These are phyloP conservation scores for Auxenochlorella pyrenoidosa DNA, from an alignment of 139 green algal genomes.

Conservation along the genomic window DNA sequence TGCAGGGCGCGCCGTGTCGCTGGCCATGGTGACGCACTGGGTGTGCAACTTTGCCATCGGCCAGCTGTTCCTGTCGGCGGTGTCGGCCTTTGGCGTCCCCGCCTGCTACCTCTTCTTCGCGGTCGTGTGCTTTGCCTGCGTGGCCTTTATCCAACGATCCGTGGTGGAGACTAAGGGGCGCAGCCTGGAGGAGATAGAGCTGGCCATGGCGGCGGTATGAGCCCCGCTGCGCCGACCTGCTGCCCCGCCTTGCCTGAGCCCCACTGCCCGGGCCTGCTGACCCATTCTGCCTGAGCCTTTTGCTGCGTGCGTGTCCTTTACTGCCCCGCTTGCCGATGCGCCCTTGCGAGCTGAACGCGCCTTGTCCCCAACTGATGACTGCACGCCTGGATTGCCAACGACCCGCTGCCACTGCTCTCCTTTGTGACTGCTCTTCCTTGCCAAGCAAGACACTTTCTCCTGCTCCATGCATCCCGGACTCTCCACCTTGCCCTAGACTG, in stretches of 20 bases:
- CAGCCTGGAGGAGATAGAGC: slow-evolving; percentile 87
- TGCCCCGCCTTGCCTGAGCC: neutral
- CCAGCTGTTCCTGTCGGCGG: slow-evolving; percentile 80
- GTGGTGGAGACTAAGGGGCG: slow-evolving; percentile 87
- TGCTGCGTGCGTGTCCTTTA: too few relatives aligned
- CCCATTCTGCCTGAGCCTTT: too few relatives aligned
- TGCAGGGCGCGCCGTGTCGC: slow-evolving; percentile 62
- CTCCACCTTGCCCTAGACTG: too few relatives aligned
- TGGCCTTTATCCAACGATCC: slow-evolving; percentile 60
- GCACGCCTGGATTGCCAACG: too few relatives aligned
- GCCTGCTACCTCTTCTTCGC: slow-evolving; percentile 82
- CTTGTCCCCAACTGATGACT: too few relatives aligned
- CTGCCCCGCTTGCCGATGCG: too few relatives aligned
- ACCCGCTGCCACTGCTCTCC: too few relatives aligned
- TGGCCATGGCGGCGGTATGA: slow-evolving; percentile 49
- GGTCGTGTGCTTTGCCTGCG: slow-evolving; percentile 64
- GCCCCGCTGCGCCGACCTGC: neutral
- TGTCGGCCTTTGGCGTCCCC: slow-evolving; percentile 67
- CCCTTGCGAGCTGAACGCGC: too few relatives aligned
- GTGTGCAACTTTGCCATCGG: slow-evolving; percentile 89
- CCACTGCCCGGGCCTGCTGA: neutral
- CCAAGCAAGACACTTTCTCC: too few relatives aligned
- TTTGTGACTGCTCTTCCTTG: too few relatives aligned
- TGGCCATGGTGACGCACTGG: slow-evolving; percentile 79
- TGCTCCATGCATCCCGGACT: too few relatives aligned